A percentile compares a stretch with the other conserved stretches of the same genome.
phyloP scores from a whole-genome alignment of 257 asterid genomes.

The Nicotiana tomentosiformis region DNA sequence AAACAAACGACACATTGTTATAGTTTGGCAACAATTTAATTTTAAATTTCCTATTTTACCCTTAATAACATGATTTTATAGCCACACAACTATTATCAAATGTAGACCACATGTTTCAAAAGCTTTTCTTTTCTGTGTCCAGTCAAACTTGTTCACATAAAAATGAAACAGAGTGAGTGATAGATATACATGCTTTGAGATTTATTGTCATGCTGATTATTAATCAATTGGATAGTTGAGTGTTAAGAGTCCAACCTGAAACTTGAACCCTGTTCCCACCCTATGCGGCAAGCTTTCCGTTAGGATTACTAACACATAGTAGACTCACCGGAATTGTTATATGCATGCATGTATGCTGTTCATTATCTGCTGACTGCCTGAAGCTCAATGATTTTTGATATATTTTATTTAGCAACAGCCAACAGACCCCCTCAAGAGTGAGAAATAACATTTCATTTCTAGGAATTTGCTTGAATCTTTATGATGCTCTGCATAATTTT shows the following conservation, averaged over 20 bases:
- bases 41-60: no score
- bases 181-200: background rate
- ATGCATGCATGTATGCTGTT: background rate
- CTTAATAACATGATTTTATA: no score
- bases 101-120: no score
- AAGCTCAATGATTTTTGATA: background rate
- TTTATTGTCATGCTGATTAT: background rate
- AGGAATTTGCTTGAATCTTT: background rate
- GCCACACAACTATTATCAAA: no score
- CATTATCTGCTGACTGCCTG: background rate
- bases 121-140: no score
- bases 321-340: background rate
- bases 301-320: background rate
- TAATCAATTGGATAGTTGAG: background rate
- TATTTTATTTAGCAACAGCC: no score
- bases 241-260: background rate
- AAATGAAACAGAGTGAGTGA: background rate
- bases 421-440: no score
- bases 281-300: background rate
- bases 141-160: no score
- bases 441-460: background rate
- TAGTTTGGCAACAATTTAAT: no score
- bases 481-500: background rate
- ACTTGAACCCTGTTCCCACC: background rate
- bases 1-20: no score